Evolutionary conservation across 352 stramenopile genomes (phyloP), one percentile per base, ranked within the genome.

Genomic region (Pythium rhizo-oryzae): DNA sequence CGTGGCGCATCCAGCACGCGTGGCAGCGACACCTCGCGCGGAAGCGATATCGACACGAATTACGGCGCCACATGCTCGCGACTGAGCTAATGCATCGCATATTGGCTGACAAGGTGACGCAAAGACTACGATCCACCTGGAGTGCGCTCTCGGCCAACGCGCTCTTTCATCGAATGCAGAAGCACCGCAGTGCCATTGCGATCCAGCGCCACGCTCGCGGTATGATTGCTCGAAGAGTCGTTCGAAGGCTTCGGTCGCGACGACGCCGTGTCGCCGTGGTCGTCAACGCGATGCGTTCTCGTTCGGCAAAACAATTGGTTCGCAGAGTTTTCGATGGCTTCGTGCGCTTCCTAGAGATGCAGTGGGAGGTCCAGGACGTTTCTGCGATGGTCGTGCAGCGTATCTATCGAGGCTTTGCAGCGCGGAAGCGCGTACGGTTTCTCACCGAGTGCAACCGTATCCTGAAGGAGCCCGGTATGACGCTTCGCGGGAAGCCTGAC

Each of bases 171-270:
- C 77, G 72, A 8, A 70, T 86, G 19, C 71, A 67, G 30, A 92
- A 90, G 50, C 64, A 73, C 28, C 69, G 56, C 13, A 82, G 70
- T 55, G 84, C 79, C n/a, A 59, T 80, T 13, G 59, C 59, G 1
- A 88, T 90, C 65, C 84, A 92, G 35, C 80, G 75, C 21, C 75
- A 79, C 37, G 62, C 70, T 6, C 71, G 81, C 25, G 84, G 81
- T 8, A 67, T 87, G n/a, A 65, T 85, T 13, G 79, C 70, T 21
- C 63, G 84, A 6, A 67, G 64, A 41, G 33, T 62, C 21, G 75
- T 73, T 4, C 79, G 81, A n/a, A 72, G 67, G 33, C 52, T 81
- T 43, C 80, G 78, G 19, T 67, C 64, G 19, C 77, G 72, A 43
- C 70, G 74, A 9, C 72, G 70, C 33, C 79, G 79, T 30, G 63